These are phyloP conservation scores for Globisporangium cylindrosporum DNA, from an alignment of 352 stramenopile genomes.

Conservation along the genomic window DNA sequence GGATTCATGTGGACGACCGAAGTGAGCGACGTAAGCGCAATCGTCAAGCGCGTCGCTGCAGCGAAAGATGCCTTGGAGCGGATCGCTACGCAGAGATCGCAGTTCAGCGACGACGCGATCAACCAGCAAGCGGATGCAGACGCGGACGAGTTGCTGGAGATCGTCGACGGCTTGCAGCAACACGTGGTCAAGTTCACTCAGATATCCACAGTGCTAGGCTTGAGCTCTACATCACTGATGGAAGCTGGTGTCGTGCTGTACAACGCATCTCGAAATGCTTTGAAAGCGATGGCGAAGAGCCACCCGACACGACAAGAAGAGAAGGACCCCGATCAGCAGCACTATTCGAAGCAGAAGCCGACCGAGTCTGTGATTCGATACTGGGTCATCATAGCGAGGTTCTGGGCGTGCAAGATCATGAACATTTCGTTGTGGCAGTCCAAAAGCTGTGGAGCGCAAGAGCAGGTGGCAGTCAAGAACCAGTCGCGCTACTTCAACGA, in stretches of 20 bases:
- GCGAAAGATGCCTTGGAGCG: conserved; percentile 20
- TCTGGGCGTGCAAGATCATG: conserved; percentile 69
- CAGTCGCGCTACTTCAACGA: conserved; percentile 46
- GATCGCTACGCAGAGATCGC: not conserved
- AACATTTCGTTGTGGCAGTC: conserved; percentile 39
- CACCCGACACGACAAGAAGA: not conserved
- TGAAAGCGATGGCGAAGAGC: conserved; percentile 27
- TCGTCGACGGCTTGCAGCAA: conserved; percentile 29
- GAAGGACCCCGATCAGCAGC: not conserved
- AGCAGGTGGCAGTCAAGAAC: conserved; percentile 6
- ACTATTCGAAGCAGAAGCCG: not conserved
- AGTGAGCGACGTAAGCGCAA: conserved; percentile 1
- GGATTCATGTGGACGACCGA: not conserved
- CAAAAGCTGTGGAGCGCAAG: conserved; percentile 14
- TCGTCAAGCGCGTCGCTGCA: conserved; percentile 22
- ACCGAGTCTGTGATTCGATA: conserved; percentile 11
- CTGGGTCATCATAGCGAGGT: conserved; percentile 38
- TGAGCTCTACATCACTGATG: conserved; percentile 36
- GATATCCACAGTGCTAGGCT: conserved; percentile 30
- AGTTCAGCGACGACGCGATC: not conserved
- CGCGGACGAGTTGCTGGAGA: conserved; percentile 5
- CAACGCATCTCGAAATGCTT: conserved; percentile 47
- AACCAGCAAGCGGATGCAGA: conserved; percentile 6
- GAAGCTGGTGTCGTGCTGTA: conserved; percentile 65
- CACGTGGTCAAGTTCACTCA: conserved; percentile 19